A percentile compares a stretch with the other conserved stretches of the same genome.
Conservation (phyloP, 2,329 filamentous ascomycete species). For the Fusarium staphyleae region DNA sequence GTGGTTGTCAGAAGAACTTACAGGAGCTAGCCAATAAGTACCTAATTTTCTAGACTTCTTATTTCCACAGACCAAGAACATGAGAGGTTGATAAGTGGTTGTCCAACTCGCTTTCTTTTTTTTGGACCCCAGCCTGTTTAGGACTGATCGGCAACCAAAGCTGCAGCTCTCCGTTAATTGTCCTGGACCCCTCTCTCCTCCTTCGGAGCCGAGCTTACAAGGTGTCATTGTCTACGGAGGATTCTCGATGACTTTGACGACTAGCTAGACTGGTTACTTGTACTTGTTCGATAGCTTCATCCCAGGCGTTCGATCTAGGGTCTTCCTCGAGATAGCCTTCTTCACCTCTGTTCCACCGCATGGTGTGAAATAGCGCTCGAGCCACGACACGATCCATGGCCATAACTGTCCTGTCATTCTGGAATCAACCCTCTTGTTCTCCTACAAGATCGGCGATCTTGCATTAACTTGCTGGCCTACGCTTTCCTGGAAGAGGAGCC, state of each 20-base stretch:
- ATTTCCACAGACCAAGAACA: not conserved
- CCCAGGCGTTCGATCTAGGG: not conserved
- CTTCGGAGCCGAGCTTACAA: constrained; percentile 16
- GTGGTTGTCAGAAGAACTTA: constrained; percentile 21
- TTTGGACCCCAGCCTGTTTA: no score
- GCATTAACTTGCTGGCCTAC: constrained; percentile 14
- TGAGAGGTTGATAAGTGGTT: no score
- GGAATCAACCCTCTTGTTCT: constrained; percentile 22
- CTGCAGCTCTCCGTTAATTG: constrained; percentile 2
- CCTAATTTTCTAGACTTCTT: no score
- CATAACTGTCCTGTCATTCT: constrained; percentile 11
- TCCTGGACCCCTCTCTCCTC: not conserved
- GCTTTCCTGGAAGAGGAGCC: constrained; percentile 13
- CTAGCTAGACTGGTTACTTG: no score
- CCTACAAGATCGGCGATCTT: constrained; percentile 37
- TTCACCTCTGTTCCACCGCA: constrained; percentile 1
- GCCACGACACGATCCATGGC: constrained; percentile 22
- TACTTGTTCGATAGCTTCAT: constrained; percentile 1
- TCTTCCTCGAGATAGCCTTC: constrained; percentile 9
- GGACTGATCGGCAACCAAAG: constrained; percentile 2
- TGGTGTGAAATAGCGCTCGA: constrained; percentile 20
- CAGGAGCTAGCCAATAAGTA: no score
- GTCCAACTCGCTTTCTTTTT: no score
- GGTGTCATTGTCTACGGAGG: not conserved
- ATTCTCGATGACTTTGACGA: not conserved